Evolutionary conservation across 2,329 filamentous ascomycete genomes (phyloP), one percentile per base, ranked within the genome.

Genomic region (Leptographium wingfieldii): DNA sequence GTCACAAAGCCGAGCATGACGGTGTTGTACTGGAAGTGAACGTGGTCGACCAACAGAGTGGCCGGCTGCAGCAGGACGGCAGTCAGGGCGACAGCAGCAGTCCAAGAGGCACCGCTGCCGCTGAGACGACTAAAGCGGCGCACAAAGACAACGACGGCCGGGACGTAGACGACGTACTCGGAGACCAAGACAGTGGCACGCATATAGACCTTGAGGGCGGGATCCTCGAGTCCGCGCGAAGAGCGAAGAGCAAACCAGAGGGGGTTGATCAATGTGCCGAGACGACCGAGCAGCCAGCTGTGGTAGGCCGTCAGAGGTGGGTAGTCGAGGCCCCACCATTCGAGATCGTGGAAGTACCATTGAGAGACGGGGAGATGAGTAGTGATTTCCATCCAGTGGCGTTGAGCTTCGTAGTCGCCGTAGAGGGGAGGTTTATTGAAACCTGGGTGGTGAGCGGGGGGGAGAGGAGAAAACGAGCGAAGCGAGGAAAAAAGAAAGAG

Each of bases 301-400:
- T 99, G 94, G 74, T 99, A 99, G 57, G 94, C 95, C 58, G 94
- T 99, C 74, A 99, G 81, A 58, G 94, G 94, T 60, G 94, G 94
- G 72, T 99, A 99, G 74, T 99, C 94, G 65, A 99, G 80, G 0
- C 95, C 95, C 94, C 94, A 99, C 86, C 92, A 99, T 68, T 92
- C 80, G 53, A 97, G 77, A 70, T 99, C 92, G 72, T 99, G 90
- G 69, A 95, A 96, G 73, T 99, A 99, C 94, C 95, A 99, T 72
- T 94, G 88, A 12, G 90, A 94, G 46, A 95, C 80, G 16, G 94
- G 94, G 2, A 99, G 78, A 62, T 96, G 84, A 10, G 84, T 88
- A 2, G 94, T 96, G 65, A 99, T 79, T 70, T 99, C 94, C 92
- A 99, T 96, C 94, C 94, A 99, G 73, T 99, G 94, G 67, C 94